Evolutionary conservation across 805 yeast species (phyloP).

Genomic region (Kockiozyma suomiensis): DNA sequence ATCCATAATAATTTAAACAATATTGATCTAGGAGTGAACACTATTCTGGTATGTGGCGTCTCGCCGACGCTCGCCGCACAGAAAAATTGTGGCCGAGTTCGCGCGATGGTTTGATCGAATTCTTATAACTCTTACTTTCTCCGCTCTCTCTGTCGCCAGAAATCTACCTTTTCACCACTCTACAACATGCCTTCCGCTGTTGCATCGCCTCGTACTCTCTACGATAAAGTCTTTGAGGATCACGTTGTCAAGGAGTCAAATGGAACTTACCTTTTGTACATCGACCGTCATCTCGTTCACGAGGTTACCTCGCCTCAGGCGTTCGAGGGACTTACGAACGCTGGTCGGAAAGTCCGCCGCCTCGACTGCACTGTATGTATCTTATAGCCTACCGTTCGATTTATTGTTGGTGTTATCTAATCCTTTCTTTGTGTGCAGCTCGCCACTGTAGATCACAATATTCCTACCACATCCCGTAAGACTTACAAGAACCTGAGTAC

Average conservation of each 20-base stretch:
- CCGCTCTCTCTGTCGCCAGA: neutral
- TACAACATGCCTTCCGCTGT: slow-evolving; percentile 42
- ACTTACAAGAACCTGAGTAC: slow-evolving; percentile 70
- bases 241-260: slow-evolving; percentile 88
- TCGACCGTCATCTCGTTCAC: slow-evolving; percentile 96
- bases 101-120: neutral
- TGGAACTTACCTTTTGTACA: slow-evolving; percentile 83
- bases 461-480: slow-evolving; percentile 89
- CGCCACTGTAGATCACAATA: slow-evolving; percentile 59
- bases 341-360: slow-evolving; percentile 88
- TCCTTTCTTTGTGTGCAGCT: slow-evolving; percentile 14
- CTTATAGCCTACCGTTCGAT: neutral
- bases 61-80: slow-evolving; percentile 10
- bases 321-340: slow-evolving; percentile 88
- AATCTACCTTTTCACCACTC: neutral
- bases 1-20: neutral
- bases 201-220: slow-evolving; percentile 67
- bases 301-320: slow-evolving; percentile 99
- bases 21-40: neutral
- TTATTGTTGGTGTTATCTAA: neutral
- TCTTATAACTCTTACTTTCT: neutral
- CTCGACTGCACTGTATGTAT: slow-evolving; percentile 41
- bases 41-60: neutral
- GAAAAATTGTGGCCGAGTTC: slow-evolving; percentile 4
- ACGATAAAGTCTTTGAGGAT: slow-evolving; percentile 95